Percentiles rank a stretch among this genome's conserved stretches.
These are phyloP conservation scores for Phytophthora capsici DNA, from an alignment of 352 stramenopile genomes.

Conservation along the genomic window DNA sequence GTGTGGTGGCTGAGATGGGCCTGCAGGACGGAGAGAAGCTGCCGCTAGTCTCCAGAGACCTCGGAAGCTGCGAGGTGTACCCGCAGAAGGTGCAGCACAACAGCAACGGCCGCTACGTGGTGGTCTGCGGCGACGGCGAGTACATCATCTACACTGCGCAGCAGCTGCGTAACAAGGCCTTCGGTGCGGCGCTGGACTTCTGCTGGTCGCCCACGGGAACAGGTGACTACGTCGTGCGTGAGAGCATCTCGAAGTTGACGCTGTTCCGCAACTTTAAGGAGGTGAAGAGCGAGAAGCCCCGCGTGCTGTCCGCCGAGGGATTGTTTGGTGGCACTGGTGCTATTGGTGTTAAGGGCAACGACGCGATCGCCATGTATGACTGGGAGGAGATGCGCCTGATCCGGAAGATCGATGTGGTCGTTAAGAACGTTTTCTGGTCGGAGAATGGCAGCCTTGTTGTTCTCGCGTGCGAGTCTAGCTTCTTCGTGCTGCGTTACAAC, in stretches of 20 bases:
- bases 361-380: constrained; percentile 98
- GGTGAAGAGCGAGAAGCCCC: constrained; percentile 93
- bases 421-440: constrained; percentile 98
- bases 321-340: constrained; percentile 95
- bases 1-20: constrained; percentile 73
- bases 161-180: constrained; percentile 95
- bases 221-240: constrained; percentile 98
- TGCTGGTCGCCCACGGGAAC: constrained; percentile 97
- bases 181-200: constrained; percentile 98
- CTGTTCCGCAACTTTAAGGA: constrained; percentile 99
- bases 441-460: constrained; percentile 96
- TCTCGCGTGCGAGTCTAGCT: constrained; percentile 94
- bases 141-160: constrained; percentile 99
- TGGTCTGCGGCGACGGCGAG: constrained; percentile 98
- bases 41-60: constrained; percentile 86
- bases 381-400: constrained; percentile 98
- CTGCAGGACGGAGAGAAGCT: constrained; percentile 92
- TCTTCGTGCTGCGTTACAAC: constrained; percentile 97
- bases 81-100: constrained; percentile 98
- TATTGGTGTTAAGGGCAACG: constrained; percentile 95
- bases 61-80: constrained; percentile 98
- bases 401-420: constrained; percentile 97
- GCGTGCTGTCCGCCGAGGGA: constrained; percentile 94
- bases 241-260: constrained; percentile 96
- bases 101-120: constrained; percentile 98